Evolutionary conservation across 176 grass and related monocot genomes (phyloP), one percentile per base, ranked within the genome.

Genomic region (Carex parvula): DNA sequence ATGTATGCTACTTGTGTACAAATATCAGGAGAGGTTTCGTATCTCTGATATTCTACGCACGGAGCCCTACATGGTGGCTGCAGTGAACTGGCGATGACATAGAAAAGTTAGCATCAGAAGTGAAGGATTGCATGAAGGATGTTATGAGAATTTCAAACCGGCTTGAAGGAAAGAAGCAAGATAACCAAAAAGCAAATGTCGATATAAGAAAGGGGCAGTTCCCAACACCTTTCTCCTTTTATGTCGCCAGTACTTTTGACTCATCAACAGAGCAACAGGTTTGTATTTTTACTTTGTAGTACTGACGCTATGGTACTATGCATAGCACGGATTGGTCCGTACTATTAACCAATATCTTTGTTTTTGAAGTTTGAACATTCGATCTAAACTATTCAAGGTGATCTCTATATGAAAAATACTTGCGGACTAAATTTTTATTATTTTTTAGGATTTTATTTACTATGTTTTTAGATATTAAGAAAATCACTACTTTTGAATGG

Each of bases 141-240:
- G 93, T 99, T 83, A 95, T 99, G 81, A 91, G 91, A 81, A 95
- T 99, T 79, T 94, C 96, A 79, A 95, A 93, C 84, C 89, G 93
- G 11, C 96, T 99, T 87, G 94, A 99, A 87, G 93, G 91, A 21
- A 99, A 99, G 91, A 88, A 82, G 2, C 89, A 90, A 48, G 94
- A 99, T 80, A 87, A 86, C 29, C 91, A 99, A 86, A 95, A 93
- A 85, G 89, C 90, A 8, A 87, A 85, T 20, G 88, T 89, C 18
- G 94, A 99, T 87, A 90, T 95, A 64, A 88, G 96, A 3, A 87
- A 90, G 58, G 92, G 89, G 0, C 88, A 93, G 26, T 95, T 99
- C 86, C 96, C 96, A 15, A 99, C 96, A 7, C 96, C 93, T 11
- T 99, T 99, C 89, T 99, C 96, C 22, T 99, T 99, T 89, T 99